Evolutionary conservation across 768 basidiomycete species (phyloP).

Genomic region (Paxillus rubicundulus): DNA sequence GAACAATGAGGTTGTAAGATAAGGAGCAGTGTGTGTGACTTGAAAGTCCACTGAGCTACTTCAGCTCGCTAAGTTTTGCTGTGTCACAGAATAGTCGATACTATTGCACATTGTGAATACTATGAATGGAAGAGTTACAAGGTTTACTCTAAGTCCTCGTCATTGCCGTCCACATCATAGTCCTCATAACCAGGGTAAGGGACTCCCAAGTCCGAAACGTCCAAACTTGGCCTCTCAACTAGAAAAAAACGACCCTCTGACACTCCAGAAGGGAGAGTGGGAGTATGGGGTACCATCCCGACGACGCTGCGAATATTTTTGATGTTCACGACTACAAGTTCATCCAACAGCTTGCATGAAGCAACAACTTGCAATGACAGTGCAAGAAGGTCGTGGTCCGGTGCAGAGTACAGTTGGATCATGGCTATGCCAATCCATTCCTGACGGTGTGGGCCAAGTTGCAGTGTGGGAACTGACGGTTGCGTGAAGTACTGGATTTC

Average conservation of each 20-base stretch:
- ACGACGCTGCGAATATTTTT: constrained; percentile 17
- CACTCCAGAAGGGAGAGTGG: neutral
- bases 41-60: neutral
- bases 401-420: constrained; percentile 20
- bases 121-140: no score
- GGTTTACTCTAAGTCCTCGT: neutral
- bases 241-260: constrained; percentile 13
- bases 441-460: neutral
- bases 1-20: no score
- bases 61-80: no score
- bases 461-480: constrained; percentile 10
- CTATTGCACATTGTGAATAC: no score
- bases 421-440: constrained; percentile 12
- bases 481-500: neutral
- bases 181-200: neutral
- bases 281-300: constrained; percentile 23
- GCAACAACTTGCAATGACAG: constrained; percentile 17
- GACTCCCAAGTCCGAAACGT: constrained; percentile 7
- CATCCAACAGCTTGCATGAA: constrained; percentile 16
- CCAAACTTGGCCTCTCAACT: constrained; percentile 24
- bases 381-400: constrained; percentile 12
- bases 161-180: neutral
- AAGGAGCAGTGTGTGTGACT: no score
- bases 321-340: constrained; percentile 12
- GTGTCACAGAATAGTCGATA: no score